Evolutionary conservation across 192 early-diverging fungal species (phyloP).

Genomic region (Linnemannia zychae): DNA sequence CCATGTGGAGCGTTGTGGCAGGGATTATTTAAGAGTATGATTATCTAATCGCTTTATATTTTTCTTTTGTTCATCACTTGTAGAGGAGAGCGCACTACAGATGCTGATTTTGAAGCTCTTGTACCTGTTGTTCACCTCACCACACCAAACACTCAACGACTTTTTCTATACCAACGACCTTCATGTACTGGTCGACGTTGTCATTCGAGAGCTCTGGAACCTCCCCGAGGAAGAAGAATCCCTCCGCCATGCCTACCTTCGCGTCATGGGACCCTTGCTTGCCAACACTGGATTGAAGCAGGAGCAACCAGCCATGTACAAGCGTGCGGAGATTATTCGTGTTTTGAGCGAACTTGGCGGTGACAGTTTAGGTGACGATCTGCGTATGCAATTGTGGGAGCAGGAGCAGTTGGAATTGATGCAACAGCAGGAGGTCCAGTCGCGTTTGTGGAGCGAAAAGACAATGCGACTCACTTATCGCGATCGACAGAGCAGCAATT

Average conservation of each 20-base stretch:
- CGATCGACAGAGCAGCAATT: conserved; percentile 34
- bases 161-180: conserved; percentile 96
- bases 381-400: conserved; percentile 34
- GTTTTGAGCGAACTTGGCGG: conserved; percentile 59
- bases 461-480: conserved; percentile 26
- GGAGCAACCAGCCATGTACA: conserved; percentile 55
- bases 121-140: conserved; percentile 74
- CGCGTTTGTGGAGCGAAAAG: background rate
- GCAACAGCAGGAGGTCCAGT: conserved; percentile 3
- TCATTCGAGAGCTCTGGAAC: conserved; percentile 85
- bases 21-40: background rate
- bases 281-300: conserved; percentile 69
- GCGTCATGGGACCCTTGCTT: conserved; percentile 73
- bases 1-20: background rate
- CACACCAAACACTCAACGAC: conserved; percentile 60
- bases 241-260: conserved; percentile 78
- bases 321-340: conserved; percentile 63
- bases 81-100: conserved; percentile 67
- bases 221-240: conserved; percentile 76
- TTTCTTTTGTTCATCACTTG: background rate
- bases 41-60: background rate
- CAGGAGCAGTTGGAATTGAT: conserved; percentile 16
- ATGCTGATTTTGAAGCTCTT: conserved; percentile 79
- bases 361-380: conserved; percentile 8
- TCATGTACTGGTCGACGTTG: conserved; percentile 87